phyloP scores from a whole-genome alignment of 371 early-diverging fungal genomes.

The Chytridium lagenaria region DNA sequence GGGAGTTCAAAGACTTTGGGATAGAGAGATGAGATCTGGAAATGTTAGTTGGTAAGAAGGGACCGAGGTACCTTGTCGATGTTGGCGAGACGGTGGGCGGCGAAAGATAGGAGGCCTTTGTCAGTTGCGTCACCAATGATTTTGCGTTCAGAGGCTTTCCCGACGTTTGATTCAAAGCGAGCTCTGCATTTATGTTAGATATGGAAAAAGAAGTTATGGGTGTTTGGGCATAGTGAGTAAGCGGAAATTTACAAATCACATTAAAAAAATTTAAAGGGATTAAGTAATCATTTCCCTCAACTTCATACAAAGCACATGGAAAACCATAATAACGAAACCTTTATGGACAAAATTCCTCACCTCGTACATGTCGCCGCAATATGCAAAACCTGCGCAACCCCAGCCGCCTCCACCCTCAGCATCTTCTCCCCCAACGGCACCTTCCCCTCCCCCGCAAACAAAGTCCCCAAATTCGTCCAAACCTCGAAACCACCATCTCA shows the following conservation, averaged over 20 bases:
- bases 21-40: slow-evolving; percentile 44
- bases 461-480: slow-evolving; percentile 45
- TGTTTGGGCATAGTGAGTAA: too few species aligned
- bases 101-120: slow-evolving; percentile 55
- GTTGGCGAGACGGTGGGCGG: slow-evolving; percentile 46
- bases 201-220: background rate
- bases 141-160: slow-evolving; percentile 25
- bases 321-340: too few species aligned
- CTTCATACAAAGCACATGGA: too few species aligned
- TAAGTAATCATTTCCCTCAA: too few species aligned
- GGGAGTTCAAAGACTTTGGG: slow-evolving; percentile 63
- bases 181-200: slow-evolving; percentile 35
- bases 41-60: background rate
- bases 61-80: slow-evolving; percentile 45
- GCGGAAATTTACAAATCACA: too few species aligned
- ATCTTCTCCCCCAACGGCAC: slow-evolving; percentile 37
- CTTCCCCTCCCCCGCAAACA: slow-evolving; percentile 41
- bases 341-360: slow-evolving; percentile 23
- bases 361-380: slow-evolving; percentile 55
- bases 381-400: slow-evolving; percentile 53
- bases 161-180: slow-evolving; percentile 39
- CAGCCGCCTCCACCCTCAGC: slow-evolving; percentile 46
- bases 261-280: too few species aligned
- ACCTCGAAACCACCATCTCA: slow-evolving; percentile 55
- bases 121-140: slow-evolving; percentile 65